These are phyloP conservation scores for Elaeagnus macrophylla DNA, from an alignment of 306 rosid genomes.

Conservation along the genomic window DNA sequence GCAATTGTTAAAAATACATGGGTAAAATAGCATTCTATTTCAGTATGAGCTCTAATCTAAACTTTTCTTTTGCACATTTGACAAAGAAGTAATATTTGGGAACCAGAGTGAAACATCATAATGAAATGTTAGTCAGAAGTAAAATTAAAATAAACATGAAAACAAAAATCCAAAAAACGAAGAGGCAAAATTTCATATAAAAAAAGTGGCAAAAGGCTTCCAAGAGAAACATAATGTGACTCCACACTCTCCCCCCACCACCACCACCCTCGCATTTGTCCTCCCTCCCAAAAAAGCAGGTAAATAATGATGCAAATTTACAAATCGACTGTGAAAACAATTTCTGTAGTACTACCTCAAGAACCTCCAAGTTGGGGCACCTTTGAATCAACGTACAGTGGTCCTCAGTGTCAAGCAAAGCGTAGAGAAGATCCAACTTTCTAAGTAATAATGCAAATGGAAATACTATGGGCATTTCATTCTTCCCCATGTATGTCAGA, in stretches of 20 bases:
- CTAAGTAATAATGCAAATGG: constrained; percentile 57
- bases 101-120: too few species aligned
- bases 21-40: not conserved
- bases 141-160: too few species aligned
- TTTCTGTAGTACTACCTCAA: constrained; percentile 47
- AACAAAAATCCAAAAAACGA: too few species aligned
- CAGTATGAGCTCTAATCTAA: not conserved
- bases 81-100: not conserved
- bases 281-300: too few species aligned
- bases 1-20: not conserved
- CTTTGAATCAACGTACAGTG: constrained; percentile 71
- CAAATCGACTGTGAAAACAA: not conserved
- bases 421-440: constrained; percentile 81
- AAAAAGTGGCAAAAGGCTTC: too few species aligned
- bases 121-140: too few species aligned
- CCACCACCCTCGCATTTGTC: too few species aligned
- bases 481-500: constrained; percentile 62
- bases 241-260: too few species aligned
- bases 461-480: constrained; percentile 66
- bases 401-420: constrained; percentile 80
- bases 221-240: too few species aligned
- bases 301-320: not conserved
- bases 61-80: not conserved
- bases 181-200: too few species aligned
- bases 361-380: constrained; percentile 85